A percentile compares a stretch with the other conserved stretches of the same genome.
Evolutionary conservation across 2,329 filamentous ascomycete species (phyloP).

Genomic region (Hypocrella siamensis): DNA sequence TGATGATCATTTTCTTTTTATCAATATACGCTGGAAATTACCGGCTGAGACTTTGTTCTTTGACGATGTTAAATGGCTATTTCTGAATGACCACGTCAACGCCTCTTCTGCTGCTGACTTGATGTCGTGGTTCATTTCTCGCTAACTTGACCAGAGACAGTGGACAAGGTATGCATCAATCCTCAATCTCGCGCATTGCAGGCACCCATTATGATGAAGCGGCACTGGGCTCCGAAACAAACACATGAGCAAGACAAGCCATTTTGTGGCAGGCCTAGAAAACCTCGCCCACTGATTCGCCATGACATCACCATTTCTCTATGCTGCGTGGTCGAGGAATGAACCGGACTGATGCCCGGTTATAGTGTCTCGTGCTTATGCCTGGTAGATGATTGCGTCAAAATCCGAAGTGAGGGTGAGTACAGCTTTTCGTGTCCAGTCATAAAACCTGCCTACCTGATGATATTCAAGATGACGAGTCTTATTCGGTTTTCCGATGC

Average conservation of each 20-base stretch:
- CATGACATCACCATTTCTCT: conserved; percentile 1
- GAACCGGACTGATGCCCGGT: neutral
- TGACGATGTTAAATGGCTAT: conserved; percentile 81
- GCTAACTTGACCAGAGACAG: conserved; percentile 16
- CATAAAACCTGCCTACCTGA: conserved; percentile 1
- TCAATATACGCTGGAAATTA: conserved; percentile 81
- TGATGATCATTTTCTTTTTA: conserved; percentile 54
- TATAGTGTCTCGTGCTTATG: conserved; percentile 3
- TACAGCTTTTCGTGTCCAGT: neutral
- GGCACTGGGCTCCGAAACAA: conserved; percentile 96
- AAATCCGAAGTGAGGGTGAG: too few relatives aligned
- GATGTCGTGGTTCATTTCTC: conserved; percentile 2
- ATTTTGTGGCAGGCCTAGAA: conserved; percentile 98
- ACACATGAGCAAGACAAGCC: conserved; percentile 67
- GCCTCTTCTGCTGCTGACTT: conserved; percentile 4
- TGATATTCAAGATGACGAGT: conserved; percentile 54
- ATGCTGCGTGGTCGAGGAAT: too few relatives aligned
- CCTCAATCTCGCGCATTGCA: too few relatives aligned
- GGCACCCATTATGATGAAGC: conserved; percentile 68
- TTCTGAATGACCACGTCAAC: conserved; percentile 42
- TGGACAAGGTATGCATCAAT: conserved; percentile 23
- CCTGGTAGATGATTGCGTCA: neutral
- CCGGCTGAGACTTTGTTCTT: conserved; percentile 64
- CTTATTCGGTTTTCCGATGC: conserved; percentile 60
- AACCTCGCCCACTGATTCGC: conserved; percentile 91